Base-by-base conservation (phyloP, 257 asterid genomes). In the Capsicum chinense region DNA sequence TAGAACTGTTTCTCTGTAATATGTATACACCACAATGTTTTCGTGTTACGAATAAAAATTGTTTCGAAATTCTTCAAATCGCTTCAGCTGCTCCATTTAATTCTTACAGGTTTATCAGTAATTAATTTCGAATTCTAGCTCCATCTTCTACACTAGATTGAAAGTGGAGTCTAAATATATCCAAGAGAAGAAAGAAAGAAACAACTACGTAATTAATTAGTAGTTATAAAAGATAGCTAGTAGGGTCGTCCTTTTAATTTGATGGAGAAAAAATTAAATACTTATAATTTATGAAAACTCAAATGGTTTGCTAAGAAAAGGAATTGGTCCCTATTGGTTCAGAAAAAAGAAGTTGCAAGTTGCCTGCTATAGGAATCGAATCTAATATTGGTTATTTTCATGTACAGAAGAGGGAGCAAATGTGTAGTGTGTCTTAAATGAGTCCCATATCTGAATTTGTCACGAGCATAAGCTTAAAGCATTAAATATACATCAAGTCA, bases 381-480 rank as follows among this genome's bases (percentile, higher is more conserved):
- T 59, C 74, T 33, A 80, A 80, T 58, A 80, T 59, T 62, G 76
- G 83, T 62, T 80, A 74, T 47, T 83, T 83, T 69, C 11, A 67
- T 66, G 44, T 33, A 68, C 79, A 68, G 56, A 52, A 16, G 8
- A 9, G 5, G 9, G 13, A 56, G 56, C 54, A 70, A 56, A 69
- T 56, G 14, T 56, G 47, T 58, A 57, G 52, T 19, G 74, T 39
- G 26, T 57, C n/a, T 50, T 83, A 83, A 83, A 83, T 83, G 85
- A 39, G 10, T 56, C 71, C 60, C 83, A 80, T 58, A 37, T 56
- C 71, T 35, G 62, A 56, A 56, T 71, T 83, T 44, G 26, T 83
- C 80, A 83, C 80, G 80, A 83, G 81, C 44, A 83, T 15, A 35
- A 70, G 73, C 83, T 12, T 1, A 13, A 1, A 50, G 14, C 56